Percentiles rank a stretch among this genome's conserved stretches.
Conservation (phyloP, 208 protist genomes). For the Trypanosoma rangeli region DNA sequence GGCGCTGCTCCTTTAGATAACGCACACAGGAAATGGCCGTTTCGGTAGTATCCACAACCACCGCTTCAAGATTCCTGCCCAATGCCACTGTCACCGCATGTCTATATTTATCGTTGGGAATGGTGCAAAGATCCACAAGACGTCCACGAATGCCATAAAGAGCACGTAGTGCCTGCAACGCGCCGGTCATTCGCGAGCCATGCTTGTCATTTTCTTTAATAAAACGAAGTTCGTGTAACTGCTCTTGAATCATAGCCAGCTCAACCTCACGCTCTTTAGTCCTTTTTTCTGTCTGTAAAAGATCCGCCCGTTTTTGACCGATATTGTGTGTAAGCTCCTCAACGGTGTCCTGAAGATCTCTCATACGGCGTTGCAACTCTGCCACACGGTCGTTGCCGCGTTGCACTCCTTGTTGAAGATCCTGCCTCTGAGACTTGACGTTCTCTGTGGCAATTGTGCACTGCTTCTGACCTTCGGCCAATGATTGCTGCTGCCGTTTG, state of each 20-base stretch:
- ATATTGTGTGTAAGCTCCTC: constrained; percentile 46
- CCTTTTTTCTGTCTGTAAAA: constrained; percentile 54
- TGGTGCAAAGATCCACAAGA: constrained; percentile 93
- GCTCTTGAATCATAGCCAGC: constrained; percentile 86
- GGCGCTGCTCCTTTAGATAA: constrained; percentile 95
- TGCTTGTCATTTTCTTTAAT: constrained; percentile 85
- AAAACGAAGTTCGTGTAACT: constrained; percentile 85
- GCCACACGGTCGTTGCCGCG: constrained; percentile 26
- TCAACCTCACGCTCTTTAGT: constrained; percentile 70
- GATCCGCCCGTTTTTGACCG: constrained; percentile 30
- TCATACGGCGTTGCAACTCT: constrained; percentile 59
- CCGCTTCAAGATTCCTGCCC: constrained; percentile 95
- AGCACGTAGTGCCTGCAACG: constrained; percentile 88
- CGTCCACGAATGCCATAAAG: constrained; percentile 91
- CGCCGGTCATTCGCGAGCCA: constrained; percentile 68
- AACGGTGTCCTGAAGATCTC: constrained; percentile 45
- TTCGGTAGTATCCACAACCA: constrained; percentile 95
- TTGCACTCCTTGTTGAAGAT: constrained; percentile 46
- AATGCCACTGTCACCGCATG: constrained; percentile 95
- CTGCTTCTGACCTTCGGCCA: constrained; percentile 61
- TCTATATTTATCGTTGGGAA: constrained; percentile 89
- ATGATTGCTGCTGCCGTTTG: constrained; percentile 59
- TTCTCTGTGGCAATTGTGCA: constrained; percentile 54
- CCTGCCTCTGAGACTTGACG: constrained; percentile 46
- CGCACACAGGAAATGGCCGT: constrained; percentile 93